phyloP scores from a whole-genome alignment of 163 green algal genomes.

The Smithsoniella earleae region DNA sequence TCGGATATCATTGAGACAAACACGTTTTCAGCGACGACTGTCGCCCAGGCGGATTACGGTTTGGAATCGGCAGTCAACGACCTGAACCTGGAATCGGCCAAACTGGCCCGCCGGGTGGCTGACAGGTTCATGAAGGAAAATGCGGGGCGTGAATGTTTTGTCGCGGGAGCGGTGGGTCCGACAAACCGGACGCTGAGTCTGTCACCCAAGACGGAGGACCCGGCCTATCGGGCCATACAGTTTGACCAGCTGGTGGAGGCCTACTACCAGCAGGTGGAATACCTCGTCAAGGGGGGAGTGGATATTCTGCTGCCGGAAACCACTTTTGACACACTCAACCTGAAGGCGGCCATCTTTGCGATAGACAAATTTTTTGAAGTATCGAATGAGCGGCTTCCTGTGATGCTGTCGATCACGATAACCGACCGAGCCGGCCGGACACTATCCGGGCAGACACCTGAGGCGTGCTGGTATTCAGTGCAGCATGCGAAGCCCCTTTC shows the following conservation, averaged over 20 bases:
- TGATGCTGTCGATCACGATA: constrained; percentile 92
- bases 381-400: constrained; percentile 66
- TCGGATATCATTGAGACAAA: constrained; percentile 99
- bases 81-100: constrained; percentile 81
- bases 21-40: constrained; percentile 96
- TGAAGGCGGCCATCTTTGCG: constrained; percentile 80
- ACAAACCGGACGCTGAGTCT: constrained; percentile 96
- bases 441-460: constrained; percentile 92
- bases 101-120: constrained; percentile 71
- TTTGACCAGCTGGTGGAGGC: constrained; percentile 92
- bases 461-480: constrained; percentile 96
- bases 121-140: constrained; percentile 64
- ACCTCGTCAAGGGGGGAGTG: constrained; percentile 79
- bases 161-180: constrained; percentile 88
- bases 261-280: constrained; percentile 86
- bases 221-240: constrained; percentile 81
- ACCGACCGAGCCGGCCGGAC: constrained; percentile 94
- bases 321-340: constrained; percentile 98
- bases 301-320: constrained; percentile 97
- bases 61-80: constrained; percentile 74
- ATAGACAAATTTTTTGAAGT: constrained; percentile 87
- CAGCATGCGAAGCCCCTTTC: constrained; percentile 82
- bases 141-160: constrained; percentile 68
- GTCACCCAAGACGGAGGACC: constrained; percentile 89
- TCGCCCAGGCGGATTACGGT: constrained; percentile 85